phyloP scores from a whole-genome alignment of 257 asterid species.

The Solanum raphanifolium region DNA sequence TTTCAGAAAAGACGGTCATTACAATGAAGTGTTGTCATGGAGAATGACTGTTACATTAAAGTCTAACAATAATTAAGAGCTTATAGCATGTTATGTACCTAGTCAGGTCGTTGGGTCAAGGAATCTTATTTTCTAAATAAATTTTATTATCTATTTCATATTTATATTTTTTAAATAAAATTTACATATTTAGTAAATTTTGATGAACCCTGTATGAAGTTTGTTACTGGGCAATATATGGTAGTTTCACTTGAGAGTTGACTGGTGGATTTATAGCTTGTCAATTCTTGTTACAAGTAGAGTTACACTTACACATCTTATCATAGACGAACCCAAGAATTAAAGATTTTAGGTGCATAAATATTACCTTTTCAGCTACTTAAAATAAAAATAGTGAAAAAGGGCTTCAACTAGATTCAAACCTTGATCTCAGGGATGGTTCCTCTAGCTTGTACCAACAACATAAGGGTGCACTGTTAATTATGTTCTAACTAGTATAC shows the following conservation, averaged over 20 bases:
- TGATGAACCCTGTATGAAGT: not conserved
- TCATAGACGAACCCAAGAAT: no score
- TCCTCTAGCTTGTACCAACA: no score
- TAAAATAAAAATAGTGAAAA: no score
- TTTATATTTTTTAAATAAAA: not conserved
- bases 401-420: no score
- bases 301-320: no score
- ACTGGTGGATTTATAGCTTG: not conserved
- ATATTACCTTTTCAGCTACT: no score
- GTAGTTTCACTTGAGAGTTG: not conserved
- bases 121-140: not conserved
- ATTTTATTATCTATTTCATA: not conserved
- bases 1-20: not conserved
- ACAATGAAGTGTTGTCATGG: not conserved
- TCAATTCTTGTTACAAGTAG: no score
- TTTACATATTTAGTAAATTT: not conserved
- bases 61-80: not conserved
- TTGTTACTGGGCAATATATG: not conserved
- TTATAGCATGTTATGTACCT: not conserved
- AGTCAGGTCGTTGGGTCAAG: not conserved
- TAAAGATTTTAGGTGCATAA: no score
- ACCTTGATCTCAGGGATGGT: no score
- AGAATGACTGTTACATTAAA: not conserved
- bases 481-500: no score
- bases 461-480: no score